These are phyloP conservation scores for Phytophthora palmivora DNA, from an alignment of 352 stramenopile genomes.

Conservation along the genomic window DNA sequence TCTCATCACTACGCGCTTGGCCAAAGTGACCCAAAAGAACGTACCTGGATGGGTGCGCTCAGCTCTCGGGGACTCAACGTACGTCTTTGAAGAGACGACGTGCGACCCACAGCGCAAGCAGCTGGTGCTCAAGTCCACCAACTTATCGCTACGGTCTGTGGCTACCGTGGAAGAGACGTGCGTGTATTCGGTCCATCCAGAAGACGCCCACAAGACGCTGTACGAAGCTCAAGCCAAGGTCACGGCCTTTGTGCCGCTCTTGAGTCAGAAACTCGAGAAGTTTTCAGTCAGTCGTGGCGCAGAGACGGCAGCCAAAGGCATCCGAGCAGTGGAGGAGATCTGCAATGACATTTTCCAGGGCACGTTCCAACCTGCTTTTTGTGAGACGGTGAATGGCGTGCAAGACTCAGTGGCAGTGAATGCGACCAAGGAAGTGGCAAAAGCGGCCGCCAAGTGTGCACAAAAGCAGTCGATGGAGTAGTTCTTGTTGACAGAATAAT, in stretches of 20 bases:
- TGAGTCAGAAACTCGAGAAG: constrained; percentile 83
- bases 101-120: constrained; percentile 71
- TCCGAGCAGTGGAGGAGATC: constrained; percentile 80
- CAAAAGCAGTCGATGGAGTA: constrained; percentile 18
- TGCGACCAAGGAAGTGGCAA: constrained; percentile 3
- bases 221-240: constrained; percentile 83
- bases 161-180: constrained; percentile 86
- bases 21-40: constrained; percentile 82
- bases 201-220: constrained; percentile 58
- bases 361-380: constrained; percentile 74
- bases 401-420: constrained; percentile 19
- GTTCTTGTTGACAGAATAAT: neutral
- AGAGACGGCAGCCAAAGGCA: constrained; percentile 82
- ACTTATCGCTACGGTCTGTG: constrained; percentile 79
- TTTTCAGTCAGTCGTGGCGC: constrained; percentile 77
- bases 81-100: constrained; percentile 85
- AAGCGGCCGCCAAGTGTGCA: constrained; percentile 8
- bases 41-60: constrained; percentile 78
- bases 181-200: constrained; percentile 77
- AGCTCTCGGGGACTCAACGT: constrained; percentile 68
- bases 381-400: constrained; percentile 40
- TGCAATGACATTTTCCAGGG: constrained; percentile 89
- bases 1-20: constrained; percentile 70
- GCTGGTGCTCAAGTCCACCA: constrained; percentile 84
- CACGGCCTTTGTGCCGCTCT: constrained; percentile 82